phyloP scores from a whole-genome alignment of 2,329 filamentous ascomycete species.

The Westerdykella ornata region DNA sequence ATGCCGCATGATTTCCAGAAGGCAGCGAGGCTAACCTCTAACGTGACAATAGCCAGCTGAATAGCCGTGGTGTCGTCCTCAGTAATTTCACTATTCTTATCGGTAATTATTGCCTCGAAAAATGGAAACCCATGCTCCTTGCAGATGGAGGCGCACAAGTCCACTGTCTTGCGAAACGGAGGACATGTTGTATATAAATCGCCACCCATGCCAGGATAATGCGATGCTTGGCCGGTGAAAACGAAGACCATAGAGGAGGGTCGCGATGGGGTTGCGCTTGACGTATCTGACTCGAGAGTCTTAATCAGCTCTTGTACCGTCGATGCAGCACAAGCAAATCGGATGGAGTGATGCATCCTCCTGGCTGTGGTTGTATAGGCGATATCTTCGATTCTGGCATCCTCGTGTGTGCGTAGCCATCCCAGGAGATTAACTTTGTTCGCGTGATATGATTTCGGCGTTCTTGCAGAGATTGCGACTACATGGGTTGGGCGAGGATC shows the following conservation, averaged over 20 bases:
- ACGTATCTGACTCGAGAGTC: neutral
- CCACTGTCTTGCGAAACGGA: slow-evolving; percentile 14
- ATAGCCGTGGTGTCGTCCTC: slow-evolving; percentile 5
- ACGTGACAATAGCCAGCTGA: slow-evolving; percentile 38
- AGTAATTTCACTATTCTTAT: slow-evolving; percentile 1
- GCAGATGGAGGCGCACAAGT: neutral
- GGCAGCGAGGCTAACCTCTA: slow-evolving; percentile 34
- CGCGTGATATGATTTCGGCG: slow-evolving; percentile 4
- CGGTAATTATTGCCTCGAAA: slow-evolving; percentile 6
- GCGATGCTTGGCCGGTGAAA: slow-evolving; percentile 36
- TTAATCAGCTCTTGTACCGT: slow-evolving; percentile 6
- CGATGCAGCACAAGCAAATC: slow-evolving; percentile 1
- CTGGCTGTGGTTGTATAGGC: slow-evolving; percentile 21
- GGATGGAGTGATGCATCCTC: slow-evolving; percentile 16
- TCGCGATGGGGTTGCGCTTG: neutral
- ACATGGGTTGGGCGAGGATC: too few relatives aligned
- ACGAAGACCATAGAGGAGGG: slow-evolving; percentile 7
- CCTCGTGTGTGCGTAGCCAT: slow-evolving; percentile 5
- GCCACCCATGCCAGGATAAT: slow-evolving; percentile 9
- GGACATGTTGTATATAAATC: slow-evolving; percentile 9
- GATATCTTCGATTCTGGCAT: slow-evolving; percentile 5
- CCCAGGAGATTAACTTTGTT: slow-evolving; percentile 9
- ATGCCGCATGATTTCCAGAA: slow-evolving; percentile 11
- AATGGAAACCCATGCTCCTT: neutral
- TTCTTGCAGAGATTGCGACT: slow-evolving; percentile 18